Evolutionary conservation across 2,329 filamentous ascomycete genomes (phyloP).

Genomic region (Penicillium janthinellum): DNA sequence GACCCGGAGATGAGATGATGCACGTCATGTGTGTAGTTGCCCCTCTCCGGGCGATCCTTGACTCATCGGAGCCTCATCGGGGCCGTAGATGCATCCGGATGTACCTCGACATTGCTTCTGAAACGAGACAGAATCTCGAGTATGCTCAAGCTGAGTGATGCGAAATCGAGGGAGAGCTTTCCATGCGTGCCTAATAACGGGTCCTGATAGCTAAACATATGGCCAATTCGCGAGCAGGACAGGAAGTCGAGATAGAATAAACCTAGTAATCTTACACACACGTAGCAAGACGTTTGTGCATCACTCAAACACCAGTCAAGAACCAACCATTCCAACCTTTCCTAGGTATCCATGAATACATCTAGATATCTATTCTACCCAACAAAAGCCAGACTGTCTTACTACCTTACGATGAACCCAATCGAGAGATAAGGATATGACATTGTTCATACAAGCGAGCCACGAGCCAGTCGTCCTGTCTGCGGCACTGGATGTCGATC

Average conservation of each 20-base stretch:
- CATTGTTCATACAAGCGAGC: constrained; percentile 30
- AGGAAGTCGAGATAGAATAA: too few relatives aligned
- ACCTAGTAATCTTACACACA: too few relatives aligned
- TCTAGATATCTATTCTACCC: not conserved
- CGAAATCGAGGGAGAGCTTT: too few relatives aligned
- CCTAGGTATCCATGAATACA: not conserved
- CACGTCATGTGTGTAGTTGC: not conserved
- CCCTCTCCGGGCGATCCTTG: constrained; percentile 4
- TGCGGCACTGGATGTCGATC: constrained; percentile 19
- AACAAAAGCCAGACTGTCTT: not conserved
- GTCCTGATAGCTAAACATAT: too few relatives aligned
- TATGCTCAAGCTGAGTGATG: not conserved
- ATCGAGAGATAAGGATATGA: constrained; percentile 4
- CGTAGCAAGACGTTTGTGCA: not conserved
- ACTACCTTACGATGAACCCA: not conserved
- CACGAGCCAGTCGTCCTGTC: constrained; percentile 16
- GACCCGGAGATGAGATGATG: not conserved
- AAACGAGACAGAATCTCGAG: not conserved
- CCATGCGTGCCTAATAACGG: too few relatives aligned
- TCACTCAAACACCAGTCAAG: not conserved
- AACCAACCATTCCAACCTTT: not conserved
- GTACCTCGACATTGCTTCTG: not conserved
- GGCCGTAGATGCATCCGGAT: not conserved
- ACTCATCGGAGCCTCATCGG: constrained; percentile 3
- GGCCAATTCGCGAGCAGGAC: too few relatives aligned